Evolutionary conservation across 2,329 filamentous ascomycete species (phyloP), one percentile per base, ranked within the genome.

Genomic region (Penicillium glabrum): DNA sequence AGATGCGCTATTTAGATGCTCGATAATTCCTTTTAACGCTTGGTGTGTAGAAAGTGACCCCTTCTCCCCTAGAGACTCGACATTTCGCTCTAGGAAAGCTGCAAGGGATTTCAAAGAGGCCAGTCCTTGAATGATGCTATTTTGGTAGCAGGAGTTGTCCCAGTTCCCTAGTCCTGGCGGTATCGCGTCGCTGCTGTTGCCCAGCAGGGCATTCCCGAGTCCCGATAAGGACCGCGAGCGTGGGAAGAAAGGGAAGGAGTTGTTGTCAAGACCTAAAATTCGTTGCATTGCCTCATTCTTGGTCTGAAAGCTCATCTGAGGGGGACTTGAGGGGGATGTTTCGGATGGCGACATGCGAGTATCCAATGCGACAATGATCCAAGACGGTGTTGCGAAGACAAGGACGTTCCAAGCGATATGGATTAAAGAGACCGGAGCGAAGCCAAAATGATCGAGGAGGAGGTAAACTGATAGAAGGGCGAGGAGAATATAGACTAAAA

Each of bases 91-190:
- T 8, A 96, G 81, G 67, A 91, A 95, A 3, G 77, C 77, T 26
- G 84, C 83, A 29, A 98, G 78, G 5, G 88, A 83, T 19, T 83
- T 82, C 29, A 98, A 80, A 4, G 93, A 89, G 1, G 93, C 87
- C 43, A 98, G 79, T 7, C 88, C 87, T 72, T 96, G 92, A 11
- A 99, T 85, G 21, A 97, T 88, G 70, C 93, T 97, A 74, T 99
- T 99, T 75, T 98, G 95, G 73, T 96, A 99, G 79, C 95, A 98
- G 1, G 92, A 96, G 72, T 97, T 96, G 77, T 96, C 91, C 78
- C 87, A 88, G 72, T 99, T 99, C 10, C 91, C 91, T 52, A 98
- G 78, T 0, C 95, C 95, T 5, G 79, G 74, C 4, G 78, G 78
- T 29, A 69, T 60, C 6, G 64, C 66, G 33, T 74, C 72, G 37